Percentiles rank a stretch among this genome's conserved stretches.
Conservation (phyloP, 768 basidiomycete species). For the Rhizopogon salebrosus region DNA sequence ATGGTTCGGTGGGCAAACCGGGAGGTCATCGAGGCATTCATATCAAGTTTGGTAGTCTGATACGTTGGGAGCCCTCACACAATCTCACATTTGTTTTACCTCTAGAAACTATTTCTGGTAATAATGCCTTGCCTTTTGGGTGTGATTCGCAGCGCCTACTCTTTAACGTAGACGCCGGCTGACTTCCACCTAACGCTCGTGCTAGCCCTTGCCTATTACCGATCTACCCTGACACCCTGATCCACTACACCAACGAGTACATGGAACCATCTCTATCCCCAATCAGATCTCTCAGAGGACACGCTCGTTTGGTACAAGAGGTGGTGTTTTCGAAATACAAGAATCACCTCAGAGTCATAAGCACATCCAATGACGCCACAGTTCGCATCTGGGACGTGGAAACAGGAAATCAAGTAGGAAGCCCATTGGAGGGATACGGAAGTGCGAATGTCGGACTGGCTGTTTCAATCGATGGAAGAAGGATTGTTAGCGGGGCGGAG, state of each 20-base stretch:
- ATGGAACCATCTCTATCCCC: neutral
- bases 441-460: neutral
- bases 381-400: slow-evolving; percentile 4
- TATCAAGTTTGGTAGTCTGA: too few relatives aligned
- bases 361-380: neutral
- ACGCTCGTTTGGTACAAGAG: neutral
- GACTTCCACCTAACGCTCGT: too few relatives aligned
- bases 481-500: slow-evolving; percentile 3
- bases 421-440: neutral
- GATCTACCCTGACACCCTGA: neutral
- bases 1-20: too few relatives aligned
- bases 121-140: too few relatives aligned
- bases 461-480: slow-evolving; percentile 9
- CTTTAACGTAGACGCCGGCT: too few relatives aligned
- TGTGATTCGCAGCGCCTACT: too few relatives aligned
- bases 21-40: too few relatives aligned
- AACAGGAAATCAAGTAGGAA: too few relatives aligned
- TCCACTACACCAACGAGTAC: neutral
- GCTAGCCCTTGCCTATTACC: too few relatives aligned
- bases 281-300: neutral
- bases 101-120: too few relatives aligned
- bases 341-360: neutral
- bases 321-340: neutral
- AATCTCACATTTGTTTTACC: too few relatives aligned
- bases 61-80: too few relatives aligned